A percentile compares a stretch with the other conserved stretches of the same genome.
Evolutionary conservation across 1,284 basidiomycete genomes (phyloP).

Genomic region (Ceratobasidium sp.): DNA sequence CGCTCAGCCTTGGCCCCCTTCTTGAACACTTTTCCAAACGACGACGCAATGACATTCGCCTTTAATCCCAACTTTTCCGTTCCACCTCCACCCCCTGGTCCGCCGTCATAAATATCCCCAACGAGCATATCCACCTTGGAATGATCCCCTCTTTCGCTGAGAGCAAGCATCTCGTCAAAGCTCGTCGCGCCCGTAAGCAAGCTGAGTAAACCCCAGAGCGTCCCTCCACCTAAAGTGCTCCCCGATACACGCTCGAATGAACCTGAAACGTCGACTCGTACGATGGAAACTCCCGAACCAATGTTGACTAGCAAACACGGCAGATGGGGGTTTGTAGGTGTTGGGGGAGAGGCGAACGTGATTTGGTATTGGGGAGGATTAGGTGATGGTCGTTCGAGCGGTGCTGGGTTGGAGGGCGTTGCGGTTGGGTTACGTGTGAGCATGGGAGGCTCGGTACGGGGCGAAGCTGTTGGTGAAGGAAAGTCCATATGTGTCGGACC

Average conservation of each 20-base stretch:
- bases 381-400: constrained; percentile 88
- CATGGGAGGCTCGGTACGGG: constrained; percentile 15
- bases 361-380: constrained; percentile 93
- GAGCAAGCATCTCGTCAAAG: constrained; percentile 97
- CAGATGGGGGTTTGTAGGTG: constrained; percentile 78
- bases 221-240: constrained; percentile 98
- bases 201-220: constrained; percentile 97
- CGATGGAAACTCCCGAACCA: constrained; percentile 96
- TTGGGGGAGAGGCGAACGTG: constrained; percentile 81
- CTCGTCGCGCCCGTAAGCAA: constrained; percentile 94
- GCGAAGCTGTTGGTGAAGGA: constrained; percentile 46
- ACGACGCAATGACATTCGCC: constrained; percentile 97
- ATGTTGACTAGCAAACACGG: constrained; percentile 99
- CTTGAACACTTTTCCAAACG: constrained; percentile 98
- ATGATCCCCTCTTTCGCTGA: constrained; percentile 96
- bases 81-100: constrained; percentile 74
- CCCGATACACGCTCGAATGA: constrained; percentile 97
- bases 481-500: constrained; percentile 26
- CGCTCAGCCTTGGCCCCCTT: constrained; percentile 70
- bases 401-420: constrained; percentile 19
- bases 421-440: constrained; percentile 32
- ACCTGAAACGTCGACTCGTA: constrained; percentile 97
- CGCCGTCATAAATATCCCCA: constrained; percentile 88
- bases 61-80: constrained; percentile 95
- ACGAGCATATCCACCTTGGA: constrained; percentile 98